Percentiles rank a stretch among this genome's conserved stretches.
Evolutionary conservation across 1,284 basidiomycete genomes (phyloP).

Genomic region (Ustilago loliicola): DNA sequence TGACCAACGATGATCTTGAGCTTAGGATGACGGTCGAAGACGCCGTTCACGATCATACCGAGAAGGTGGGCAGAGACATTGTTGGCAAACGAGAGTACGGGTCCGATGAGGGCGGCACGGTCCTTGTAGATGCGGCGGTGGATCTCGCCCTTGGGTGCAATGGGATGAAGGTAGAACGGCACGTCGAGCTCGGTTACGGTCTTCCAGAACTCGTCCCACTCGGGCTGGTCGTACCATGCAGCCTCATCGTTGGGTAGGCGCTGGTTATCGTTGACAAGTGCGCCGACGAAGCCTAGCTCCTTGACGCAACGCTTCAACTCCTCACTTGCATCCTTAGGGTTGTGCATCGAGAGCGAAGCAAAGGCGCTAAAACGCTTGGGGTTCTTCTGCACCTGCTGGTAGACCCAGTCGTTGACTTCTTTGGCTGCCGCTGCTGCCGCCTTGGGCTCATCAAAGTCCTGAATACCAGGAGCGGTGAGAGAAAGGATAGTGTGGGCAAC

Average conservation of each 20-base stretch:
- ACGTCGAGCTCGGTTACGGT: slow-evolving; percentile 69
- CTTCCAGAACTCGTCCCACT: slow-evolving; percentile 65
- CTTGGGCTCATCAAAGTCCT: slow-evolving; percentile 61
- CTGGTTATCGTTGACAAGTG: slow-evolving; percentile 53
- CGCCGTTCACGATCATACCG: slow-evolving; percentile 70
- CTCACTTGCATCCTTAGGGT: slow-evolving; percentile 65
- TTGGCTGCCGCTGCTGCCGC: slow-evolving; percentile 55
- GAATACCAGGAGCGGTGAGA: slow-evolving; percentile 64
- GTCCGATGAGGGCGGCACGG: slow-evolving; percentile 68
- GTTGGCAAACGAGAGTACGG: slow-evolving; percentile 69
- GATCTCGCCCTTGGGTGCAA: slow-evolving; percentile 68
- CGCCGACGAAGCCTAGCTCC: slow-evolving; percentile 56
- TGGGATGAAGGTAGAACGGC: slow-evolving; percentile 70
- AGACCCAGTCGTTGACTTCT: slow-evolving; percentile 63
- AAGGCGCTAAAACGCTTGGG: slow-evolving; percentile 68
- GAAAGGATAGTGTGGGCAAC: slow-evolving; percentile 64
- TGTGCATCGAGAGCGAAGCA: slow-evolving; percentile 69
- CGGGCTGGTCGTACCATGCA: slow-evolving; percentile 50
- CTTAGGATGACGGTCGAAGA: slow-evolving; percentile 70
- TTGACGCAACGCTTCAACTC: slow-evolving; percentile 68
- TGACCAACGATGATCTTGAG: slow-evolving; percentile 71
- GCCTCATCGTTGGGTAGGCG: slow-evolving; percentile 51
- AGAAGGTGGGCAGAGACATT: slow-evolving; percentile 69
- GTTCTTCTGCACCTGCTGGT: slow-evolving; percentile 62
- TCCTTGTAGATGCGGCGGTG: slow-evolving; percentile 66